phyloP scores from a whole-genome alignment of 805 yeast species.

The Spathaspora boniae region DNA sequence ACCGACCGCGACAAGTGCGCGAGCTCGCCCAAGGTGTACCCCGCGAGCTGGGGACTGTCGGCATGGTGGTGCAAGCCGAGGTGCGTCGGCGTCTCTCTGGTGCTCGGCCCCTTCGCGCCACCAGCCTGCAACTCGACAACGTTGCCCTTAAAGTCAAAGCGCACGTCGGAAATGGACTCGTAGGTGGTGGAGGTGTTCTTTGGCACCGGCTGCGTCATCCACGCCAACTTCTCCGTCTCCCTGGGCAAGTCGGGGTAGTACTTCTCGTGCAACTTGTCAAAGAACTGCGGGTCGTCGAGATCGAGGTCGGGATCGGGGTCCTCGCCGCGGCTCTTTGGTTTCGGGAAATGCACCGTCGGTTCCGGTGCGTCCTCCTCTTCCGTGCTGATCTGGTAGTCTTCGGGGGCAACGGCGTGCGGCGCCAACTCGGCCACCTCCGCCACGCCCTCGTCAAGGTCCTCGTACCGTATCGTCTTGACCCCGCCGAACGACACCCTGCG shows the following conservation, averaged over 20 bases:
- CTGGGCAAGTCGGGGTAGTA: slow-evolving; percentile 88
- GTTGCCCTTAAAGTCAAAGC: slow-evolving; percentile 88
- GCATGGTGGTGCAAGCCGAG: slow-evolving; percentile 90
- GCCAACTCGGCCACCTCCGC: slow-evolving; percentile 51
- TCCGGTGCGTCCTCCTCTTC: slow-evolving; percentile 42
- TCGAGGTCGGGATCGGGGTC: slow-evolving; percentile 47
- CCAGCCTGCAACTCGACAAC: slow-evolving; percentile 59
- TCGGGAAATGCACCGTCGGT: slow-evolving; percentile 61
- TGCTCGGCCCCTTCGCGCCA: no score
- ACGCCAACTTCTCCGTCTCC: slow-evolving; percentile 76
- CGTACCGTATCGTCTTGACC: slow-evolving; percentile 25
- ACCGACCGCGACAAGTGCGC: slow-evolving; percentile 76
- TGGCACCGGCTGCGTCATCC: slow-evolving; percentile 79
- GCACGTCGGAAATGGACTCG: slow-evolving; percentile 59
- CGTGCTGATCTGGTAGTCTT: slow-evolving; percentile 34
- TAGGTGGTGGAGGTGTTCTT: slow-evolving; percentile 38
- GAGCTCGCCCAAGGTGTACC: slow-evolving; percentile 83
- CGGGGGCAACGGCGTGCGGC: slow-evolving; percentile 44
- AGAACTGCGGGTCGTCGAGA: slow-evolving; percentile 73
- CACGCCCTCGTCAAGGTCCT: slow-evolving; percentile 38
- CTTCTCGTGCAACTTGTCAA: slow-evolving; percentile 73
- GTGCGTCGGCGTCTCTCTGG: slow-evolving; percentile 36
- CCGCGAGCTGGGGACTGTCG: slow-evolving; percentile 83
- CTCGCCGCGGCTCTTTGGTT: slow-evolving; percentile 35
- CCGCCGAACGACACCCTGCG: slow-evolving; percentile 30